A percentile compares a stretch with the other conserved stretches of the same genome.
These are phyloP conservation scores for Corylus heterophylla DNA, from an alignment of 306 rosid genomes.

Conservation along the genomic window DNA sequence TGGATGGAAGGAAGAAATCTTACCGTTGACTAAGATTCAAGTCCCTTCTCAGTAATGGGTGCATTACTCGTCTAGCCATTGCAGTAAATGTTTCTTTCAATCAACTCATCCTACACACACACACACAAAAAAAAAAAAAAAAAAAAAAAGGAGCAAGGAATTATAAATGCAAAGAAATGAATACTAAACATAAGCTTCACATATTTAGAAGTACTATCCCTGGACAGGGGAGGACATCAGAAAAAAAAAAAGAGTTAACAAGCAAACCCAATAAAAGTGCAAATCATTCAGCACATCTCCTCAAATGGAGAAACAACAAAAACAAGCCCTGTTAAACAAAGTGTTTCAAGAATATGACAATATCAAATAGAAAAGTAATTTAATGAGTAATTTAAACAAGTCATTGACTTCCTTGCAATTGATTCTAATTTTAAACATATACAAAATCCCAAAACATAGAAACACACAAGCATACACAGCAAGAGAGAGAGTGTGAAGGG, in stretches of 20 bases:
- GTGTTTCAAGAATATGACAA: neutral
- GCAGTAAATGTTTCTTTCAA: conserved; percentile 42
- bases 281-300: neutral
- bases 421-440: neutral
- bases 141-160: neutral
- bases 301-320: neutral
- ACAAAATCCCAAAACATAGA: neutral
- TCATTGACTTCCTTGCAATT: neutral
- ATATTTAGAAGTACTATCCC: neutral
- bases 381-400: neutral
- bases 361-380: neutral
- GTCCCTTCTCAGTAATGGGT: conserved; percentile 67
- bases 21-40: conserved; percentile 60
- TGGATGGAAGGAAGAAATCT: conserved; percentile 17
- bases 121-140: too few relatives aligned
- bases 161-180: neutral
- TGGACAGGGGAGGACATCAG: neutral
- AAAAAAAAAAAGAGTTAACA: neutral
- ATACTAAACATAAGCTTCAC: neutral
- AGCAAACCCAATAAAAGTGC: neutral
- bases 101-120: neutral
- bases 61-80: conserved; percentile 89
- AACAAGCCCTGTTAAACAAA: neutral
- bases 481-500: neutral
- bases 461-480: neutral